A percentile compares a stretch with the other conserved stretches of the same genome.
phyloP scores from a whole-genome alignment of 1,284 basidiomycete species.

The Cryptococcus floricola region DNA sequence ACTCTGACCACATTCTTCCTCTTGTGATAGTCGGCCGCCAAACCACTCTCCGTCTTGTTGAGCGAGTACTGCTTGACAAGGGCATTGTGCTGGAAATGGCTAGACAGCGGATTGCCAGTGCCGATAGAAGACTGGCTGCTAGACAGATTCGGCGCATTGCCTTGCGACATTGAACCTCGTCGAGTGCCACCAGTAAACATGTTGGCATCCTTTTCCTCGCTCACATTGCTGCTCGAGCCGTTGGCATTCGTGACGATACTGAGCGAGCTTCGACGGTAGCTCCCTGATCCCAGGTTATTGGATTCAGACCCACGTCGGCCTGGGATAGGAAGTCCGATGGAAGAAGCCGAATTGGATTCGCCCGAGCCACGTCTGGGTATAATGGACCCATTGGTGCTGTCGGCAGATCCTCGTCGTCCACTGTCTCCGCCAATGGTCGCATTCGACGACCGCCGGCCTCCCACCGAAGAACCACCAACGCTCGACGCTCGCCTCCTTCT shows the following conservation, averaged over 20 bases:
- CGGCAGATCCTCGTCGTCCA: conserved; percentile 10
- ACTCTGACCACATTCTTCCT: conserved; percentile 92
- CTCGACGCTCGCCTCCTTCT: conserved; percentile 41
- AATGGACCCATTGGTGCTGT: conserved; percentile 1
- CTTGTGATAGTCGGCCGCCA: conserved; percentile 94
- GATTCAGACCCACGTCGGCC: conserved; percentile 11
- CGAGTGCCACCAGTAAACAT: conserved; percentile 29
- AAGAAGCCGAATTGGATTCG: neutral
- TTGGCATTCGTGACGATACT: conserved; percentile 11
- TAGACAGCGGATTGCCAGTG: conserved; percentile 19
- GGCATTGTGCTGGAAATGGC: conserved; percentile 47
- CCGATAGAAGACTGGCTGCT: neutral
- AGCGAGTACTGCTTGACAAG: conserved; percentile 68
- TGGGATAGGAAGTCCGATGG: neutral
- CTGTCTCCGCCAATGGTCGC: conserved; percentile 1
- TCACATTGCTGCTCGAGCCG: neutral
- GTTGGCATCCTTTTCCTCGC: conserved; percentile 34
- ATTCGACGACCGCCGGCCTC: conserved; percentile 7
- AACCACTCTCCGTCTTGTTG: conserved; percentile 84
- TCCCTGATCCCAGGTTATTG: neutral
- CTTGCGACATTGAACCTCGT: conserved; percentile 4
- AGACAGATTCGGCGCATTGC: neutral
- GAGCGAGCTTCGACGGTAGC: conserved; percentile 11
- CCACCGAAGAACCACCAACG: conserved; percentile 5
- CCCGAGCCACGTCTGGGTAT: conserved; percentile 4